phyloP scores from a whole-genome alignment of 1,284 basidiomycete species.

The Leccinum insigne region DNA sequence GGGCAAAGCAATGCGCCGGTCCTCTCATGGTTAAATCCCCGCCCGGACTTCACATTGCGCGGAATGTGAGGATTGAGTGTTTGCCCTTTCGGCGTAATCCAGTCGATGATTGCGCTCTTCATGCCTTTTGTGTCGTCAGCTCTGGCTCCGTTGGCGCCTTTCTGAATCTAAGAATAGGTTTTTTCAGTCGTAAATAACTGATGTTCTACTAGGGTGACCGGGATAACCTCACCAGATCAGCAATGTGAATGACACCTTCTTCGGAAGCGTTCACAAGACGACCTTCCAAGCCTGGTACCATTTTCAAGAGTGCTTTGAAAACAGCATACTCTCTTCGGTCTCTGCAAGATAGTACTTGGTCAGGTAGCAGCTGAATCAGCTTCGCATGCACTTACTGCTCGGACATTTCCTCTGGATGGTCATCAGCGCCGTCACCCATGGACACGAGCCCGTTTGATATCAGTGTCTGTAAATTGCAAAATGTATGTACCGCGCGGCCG shows the following conservation, averaged over 20 bases:
- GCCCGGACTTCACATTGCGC: neutral
- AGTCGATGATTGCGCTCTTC: neutral
- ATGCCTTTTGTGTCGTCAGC: neutral
- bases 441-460: neutral
- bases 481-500: neutral
- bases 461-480: neutral
- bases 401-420: neutral
- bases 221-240: neutral
- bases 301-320: neutral
- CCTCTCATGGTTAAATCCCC: neutral
- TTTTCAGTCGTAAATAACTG: too few relatives aligned
- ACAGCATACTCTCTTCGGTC: neutral
- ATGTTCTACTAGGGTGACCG: too few relatives aligned
- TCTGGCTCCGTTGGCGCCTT: too few relatives aligned
- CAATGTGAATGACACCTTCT: neutral
- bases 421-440: neutral
- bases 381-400: neutral
- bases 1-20: neutral
- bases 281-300: neutral
- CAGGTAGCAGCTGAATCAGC: too few relatives aligned
- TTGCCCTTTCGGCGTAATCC: neutral
- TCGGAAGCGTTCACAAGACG: neutral
- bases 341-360: neutral
- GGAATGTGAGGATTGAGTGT: neutral
- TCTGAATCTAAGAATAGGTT: neutral